Conservation (phyloP, 495 filamentous ascomycete genomes). For the Endocarpon pusillum region DNA sequence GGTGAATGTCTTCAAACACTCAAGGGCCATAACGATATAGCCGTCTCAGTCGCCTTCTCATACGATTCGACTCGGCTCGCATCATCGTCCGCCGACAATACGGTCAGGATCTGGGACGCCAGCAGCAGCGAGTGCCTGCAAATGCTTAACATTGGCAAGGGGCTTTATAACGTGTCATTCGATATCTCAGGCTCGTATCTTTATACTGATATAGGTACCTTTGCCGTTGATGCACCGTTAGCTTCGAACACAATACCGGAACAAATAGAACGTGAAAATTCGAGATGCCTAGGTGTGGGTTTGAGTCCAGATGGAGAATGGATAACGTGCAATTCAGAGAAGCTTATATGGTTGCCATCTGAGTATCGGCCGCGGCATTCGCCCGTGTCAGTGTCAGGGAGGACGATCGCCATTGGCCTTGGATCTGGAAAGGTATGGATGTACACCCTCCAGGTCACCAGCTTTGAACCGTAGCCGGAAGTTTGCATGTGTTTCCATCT, state of each 20-base stretch:
- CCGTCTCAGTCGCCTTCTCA: slow-evolving; percentile 11
- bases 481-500: too few species aligned
- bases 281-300: slow-evolving; percentile 8
- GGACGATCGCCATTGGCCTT: slow-evolving; percentile 9
- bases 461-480: not conserved
- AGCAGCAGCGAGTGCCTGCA: slow-evolving; percentile 6
- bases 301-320: slow-evolving; percentile 11
- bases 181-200: slow-evolving; percentile 10
- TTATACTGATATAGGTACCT: slow-evolving; percentile 11
- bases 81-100: slow-evolving; percentile 6
- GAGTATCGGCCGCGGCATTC: slow-evolving; percentile 13
- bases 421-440: slow-evolving; percentile 14
- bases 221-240: slow-evolving; percentile 5
- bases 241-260: slow-evolving; percentile 1
- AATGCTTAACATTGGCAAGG: slow-evolving; percentile 7
- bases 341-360: slow-evolving; percentile 12
- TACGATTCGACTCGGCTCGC: slow-evolving; percentile 10
- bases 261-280: slow-evolving; percentile 4
- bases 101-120: slow-evolving; percentile 15
- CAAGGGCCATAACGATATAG: slow-evolving; percentile 4
- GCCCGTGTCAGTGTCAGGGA: slow-evolving; percentile 7
- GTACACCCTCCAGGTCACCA: slow-evolving; percentile 5
- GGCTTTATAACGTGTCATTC: slow-evolving; percentile 12
- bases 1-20: not conserved
- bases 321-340: slow-evolving; percentile 13